Base-by-base conservation (phyloP, 306 rosid species). In the Styphnolobium japonicum region DNA sequence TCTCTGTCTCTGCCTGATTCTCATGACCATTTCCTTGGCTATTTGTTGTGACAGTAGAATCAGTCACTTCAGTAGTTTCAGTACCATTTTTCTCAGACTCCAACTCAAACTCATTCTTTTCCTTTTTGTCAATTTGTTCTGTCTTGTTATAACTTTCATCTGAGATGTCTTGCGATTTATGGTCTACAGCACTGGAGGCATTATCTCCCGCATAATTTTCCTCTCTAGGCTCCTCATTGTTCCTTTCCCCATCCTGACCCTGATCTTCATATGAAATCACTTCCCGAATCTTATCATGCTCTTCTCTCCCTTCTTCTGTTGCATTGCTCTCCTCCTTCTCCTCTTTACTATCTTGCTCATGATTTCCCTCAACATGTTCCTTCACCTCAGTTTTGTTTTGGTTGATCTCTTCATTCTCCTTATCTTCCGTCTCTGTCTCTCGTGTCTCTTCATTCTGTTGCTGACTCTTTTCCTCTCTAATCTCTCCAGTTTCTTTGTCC, bases 161-260 rank as follows among this genome's bases (percentile, higher is more conserved):
- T 5, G 76, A 49, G 45, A 25, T 16, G 33, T 82, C 86, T 82
- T 85, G 88, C 7, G 83, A 77, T 64, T 82, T 87, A 25, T 88
- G 81, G 27, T 61, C 92, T 15, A 94, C 94, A 52, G 90, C 95
- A 82, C 94, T 92, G 34, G 97, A 86, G 67, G 98, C 97, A 72
- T 91, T 88, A 76, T 95, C 98, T 52, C 86, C 97, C 40, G 90
- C 79, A 88, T 92, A 91, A 29, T 88, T 56, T 68, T 89, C 90
- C 87, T 91, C 97, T 82, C 96, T 87, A 12, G 87, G 78, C 74
- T 86, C 88, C 55, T 85, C 92, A 19, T 69, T 83, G 36, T 67
- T 87, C 60, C 33, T 80, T 27, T 77, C 90, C 42, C 90, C 93
- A 76, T 89, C 93, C 75, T 80, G 93, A 78, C 83, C 88, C 80